Conservation (phyloP, 352 stramenopile species). For the Blastocystis sp. region DNA sequence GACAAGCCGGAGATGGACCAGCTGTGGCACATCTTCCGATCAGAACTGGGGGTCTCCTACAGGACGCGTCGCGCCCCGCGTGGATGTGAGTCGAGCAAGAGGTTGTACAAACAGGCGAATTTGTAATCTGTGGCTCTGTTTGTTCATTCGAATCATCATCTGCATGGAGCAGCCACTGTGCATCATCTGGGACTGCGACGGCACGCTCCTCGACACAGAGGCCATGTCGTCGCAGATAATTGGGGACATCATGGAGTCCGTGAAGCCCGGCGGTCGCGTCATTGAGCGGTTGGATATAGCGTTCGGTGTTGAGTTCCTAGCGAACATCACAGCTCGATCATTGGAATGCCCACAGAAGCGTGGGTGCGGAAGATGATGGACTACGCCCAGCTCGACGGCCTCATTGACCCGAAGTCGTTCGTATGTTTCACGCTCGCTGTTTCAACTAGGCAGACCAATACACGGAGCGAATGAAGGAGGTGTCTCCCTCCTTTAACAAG, state of each 20-base stretch:
- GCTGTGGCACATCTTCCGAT: conserved; percentile 33
- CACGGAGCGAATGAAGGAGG: not conserved
- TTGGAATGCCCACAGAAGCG: conserved; percentile 36
- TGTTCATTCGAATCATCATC: not conserved
- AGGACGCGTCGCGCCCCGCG: not conserved
- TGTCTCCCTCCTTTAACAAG: conserved; percentile 36
- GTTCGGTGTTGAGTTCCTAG: not conserved
- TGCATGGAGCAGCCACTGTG: conserved; percentile 2
- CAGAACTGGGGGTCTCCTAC: not conserved
- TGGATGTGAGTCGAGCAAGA: not conserved
- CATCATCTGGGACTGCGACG: conserved; percentile 54
- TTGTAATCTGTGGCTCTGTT: not conserved
- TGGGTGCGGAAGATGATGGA: conserved; percentile 50
- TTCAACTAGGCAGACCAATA: conserved; percentile 10
- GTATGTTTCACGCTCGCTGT: not conserved
- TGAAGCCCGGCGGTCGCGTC: conserved; percentile 5
- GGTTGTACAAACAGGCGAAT: not conserved
- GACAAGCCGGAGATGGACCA: conserved; percentile 43
- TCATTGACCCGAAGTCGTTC: conserved; percentile 22
- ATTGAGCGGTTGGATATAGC: not conserved
- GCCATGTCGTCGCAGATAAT: conserved; percentile 18
- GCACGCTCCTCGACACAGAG: conserved; percentile 53
- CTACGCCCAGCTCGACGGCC: not conserved
- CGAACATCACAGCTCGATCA: conserved; percentile 3
- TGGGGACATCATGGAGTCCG: conserved; percentile 32